Evolutionary conservation across 495 filamentous ascomycete genomes (phyloP), one percentile per base, ranked within the genome.

Genomic region (Daldinia grandis): DNA sequence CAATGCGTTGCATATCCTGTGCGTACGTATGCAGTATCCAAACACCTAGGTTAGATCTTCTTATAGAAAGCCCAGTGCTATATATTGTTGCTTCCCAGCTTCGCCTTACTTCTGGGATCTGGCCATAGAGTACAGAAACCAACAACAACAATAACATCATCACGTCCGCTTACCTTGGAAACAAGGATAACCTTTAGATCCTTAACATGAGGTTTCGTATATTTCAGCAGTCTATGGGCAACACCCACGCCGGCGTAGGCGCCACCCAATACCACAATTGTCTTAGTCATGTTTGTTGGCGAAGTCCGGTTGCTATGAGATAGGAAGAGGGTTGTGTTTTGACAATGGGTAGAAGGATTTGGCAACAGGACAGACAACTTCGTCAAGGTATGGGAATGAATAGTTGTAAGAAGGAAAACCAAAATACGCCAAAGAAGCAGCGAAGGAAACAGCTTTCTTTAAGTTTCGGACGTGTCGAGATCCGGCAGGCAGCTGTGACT

Each of bases 201-300:
- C 62, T 77, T 76, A 19, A 75, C 71, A 8, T 74, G 66, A 28
- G 69, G 75, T 30, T 61, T 64, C 12, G 77, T 76, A 49, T 76
- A 68, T 64, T 87, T 85, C 65, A 88, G 75, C 25, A 89, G 78
- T 21, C 81, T 80, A 73, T 89, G 87, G 66, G 85, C 81, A 15
- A 83, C 65, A 25, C 82, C 78, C 21, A 89, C 75, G 64, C 85
- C 87, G 31, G 80, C 79, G 64, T 80, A 84, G 66, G 84, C 81
- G 69, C 83, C 87, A 10, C 87, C 87, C 6, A 89, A 76, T 56
- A 89, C 79, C 24, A 89, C 77, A 33, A 89, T 76, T 9, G 81
- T 82, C 65, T 80, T 73, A 33, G 73, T 59, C 80, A 80, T 81
- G 31, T 59, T 73, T n/a, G 55, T 62, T 62, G 63, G 66, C 30